Evolutionary conservation across 768 basidiomycete genomes (phyloP), one percentile per base, ranked within the genome.

Genomic region (Sarcomyxa edulis): DNA sequence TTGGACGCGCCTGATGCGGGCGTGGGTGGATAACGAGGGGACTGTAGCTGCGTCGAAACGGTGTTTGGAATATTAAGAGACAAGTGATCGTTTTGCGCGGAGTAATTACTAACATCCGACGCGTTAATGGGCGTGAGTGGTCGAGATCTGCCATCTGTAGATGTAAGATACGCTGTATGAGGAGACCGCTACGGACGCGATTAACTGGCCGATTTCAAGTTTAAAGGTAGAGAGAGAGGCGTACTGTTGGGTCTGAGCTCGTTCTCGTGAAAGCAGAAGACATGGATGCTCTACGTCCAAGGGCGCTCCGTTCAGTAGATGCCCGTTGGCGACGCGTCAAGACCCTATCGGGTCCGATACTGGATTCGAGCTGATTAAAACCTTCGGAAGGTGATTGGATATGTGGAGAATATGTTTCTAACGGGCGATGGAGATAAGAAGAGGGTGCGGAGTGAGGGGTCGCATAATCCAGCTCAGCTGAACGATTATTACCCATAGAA

Each of bases 261-360:
- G n/a, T n/a, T n/a, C n/a, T n/a, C n/a, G n/a, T n/a, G n/a, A n/a
- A n/a, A n/a, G n/a, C n/a, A n/a, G n/a, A n/a, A n/a, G n/a, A n/a
- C n/a, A n/a, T n/a, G n/a, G n/a, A n/a, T n/a, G n/a, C n/a, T n/a
- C n/a, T n/a, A n/a, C n/a, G 14, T 24, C 18, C 7, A 21, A 29
- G 30, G 18, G 24, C 30, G 4, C 10, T 23, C 18, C 32, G 38
- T 23, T 10, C 11, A 15, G 22, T 26, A 16, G 28, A 7, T 26
- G 59, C 52, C 39, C 58, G 61, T 47, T 69, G 70, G 27, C 71
- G 60, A 28, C 76, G 69, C 27, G 68, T 68, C 22, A 61, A 43
- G 35, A 63, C 58, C 43, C 78, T 72, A 44, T 60, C 59, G 32
- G 78, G 76, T 0, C 76, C 78, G 44, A 75, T 68, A 58, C 65